Evolutionary conservation across 169 alveolate species (phyloP).

Genomic region (Plasmodium cynomolgi): DNA sequence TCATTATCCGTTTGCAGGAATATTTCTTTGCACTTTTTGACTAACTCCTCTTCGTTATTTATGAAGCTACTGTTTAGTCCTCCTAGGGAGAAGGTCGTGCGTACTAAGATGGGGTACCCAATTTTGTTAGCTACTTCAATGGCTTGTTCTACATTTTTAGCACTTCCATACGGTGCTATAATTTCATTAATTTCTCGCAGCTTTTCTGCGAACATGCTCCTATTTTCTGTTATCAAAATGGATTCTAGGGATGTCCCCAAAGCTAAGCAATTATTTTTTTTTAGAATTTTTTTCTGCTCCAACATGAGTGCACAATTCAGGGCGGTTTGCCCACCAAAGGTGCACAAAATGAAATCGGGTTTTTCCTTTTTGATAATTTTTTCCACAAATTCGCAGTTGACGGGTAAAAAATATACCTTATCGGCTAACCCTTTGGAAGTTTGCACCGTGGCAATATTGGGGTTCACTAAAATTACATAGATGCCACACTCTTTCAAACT

Average conservation of each 20-base stretch:
- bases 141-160: slow-evolving; percentile 81
- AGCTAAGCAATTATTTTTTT: slow-evolving; percentile 83
- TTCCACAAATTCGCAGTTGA: slow-evolving; percentile 88
- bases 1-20: slow-evolving; percentile 80
- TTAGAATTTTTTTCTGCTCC: slow-evolving; percentile 83
- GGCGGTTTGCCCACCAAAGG: slow-evolving; percentile 94
- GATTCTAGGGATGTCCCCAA: slow-evolving; percentile 85
- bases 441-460: slow-evolving; percentile 93
- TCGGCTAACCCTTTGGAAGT: slow-evolving; percentile 88
- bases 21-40: slow-evolving; percentile 78
- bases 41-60: slow-evolving; percentile 84
- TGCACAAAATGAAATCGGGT: slow-evolving; percentile 91
- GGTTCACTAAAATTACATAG: slow-evolving; percentile 88
- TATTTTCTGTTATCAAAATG: slow-evolving; percentile 89
- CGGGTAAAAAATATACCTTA: slow-evolving; percentile 90
- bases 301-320: slow-evolving; percentile 89
- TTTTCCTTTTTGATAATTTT: slow-evolving; percentile 87
- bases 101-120: slow-evolving; percentile 92
- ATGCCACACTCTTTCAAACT: slow-evolving; percentile 90
- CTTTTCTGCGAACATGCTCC: slow-evolving; percentile 87
- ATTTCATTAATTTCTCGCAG: slow-evolving; percentile 88
- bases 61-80: slow-evolving; percentile 91
- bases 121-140: slow-evolving; percentile 84
- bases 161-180: slow-evolving; percentile 87
- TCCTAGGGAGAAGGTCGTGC: slow-evolving; percentile 89